Evolutionary conservation across 306 rosid species (phyloP).

Genomic region (Cicer bijugum): DNA sequence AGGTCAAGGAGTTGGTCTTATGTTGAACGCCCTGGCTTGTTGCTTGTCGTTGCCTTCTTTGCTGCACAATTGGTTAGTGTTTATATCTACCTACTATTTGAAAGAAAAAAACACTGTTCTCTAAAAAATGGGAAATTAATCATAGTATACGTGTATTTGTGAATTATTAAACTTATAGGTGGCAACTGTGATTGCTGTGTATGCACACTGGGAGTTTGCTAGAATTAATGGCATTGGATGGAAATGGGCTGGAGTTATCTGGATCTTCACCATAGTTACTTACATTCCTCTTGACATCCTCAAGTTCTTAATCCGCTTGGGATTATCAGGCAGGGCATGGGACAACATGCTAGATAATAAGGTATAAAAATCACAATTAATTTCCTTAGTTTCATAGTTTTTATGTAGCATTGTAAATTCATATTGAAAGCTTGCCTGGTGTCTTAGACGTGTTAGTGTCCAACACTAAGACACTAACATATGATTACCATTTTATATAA

Average conservation of each 20-base stretch:
- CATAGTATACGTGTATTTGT: not conserved
- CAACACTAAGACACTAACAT: not conserved
- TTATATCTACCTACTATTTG: not conserved
- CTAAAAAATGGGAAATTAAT: not conserved
- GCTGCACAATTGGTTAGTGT: constrained; percentile 79
- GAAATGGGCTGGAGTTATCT: constrained; percentile 87
- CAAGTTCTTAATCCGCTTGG: constrained; percentile 67
- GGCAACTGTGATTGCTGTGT: constrained; percentile 80
- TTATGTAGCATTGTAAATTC: not conserved
- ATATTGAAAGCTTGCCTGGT: not conserved
- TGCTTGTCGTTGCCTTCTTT: constrained; percentile 70
- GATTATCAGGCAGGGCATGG: constrained; percentile 75
- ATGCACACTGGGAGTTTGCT: constrained; percentile 78
- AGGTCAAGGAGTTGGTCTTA: constrained; percentile 89
- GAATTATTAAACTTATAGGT: constrained; percentile 53
- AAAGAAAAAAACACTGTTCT: not conserved
- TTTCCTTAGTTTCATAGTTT: not conserved
- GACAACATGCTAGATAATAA: constrained; percentile 64
- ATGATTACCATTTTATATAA: too few relatives aligned
- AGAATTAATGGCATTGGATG: constrained; percentile 81
- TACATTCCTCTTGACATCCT: constrained; percentile 84
- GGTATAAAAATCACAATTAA: constrained; percentile 40
- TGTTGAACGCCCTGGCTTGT: constrained; percentile 74
- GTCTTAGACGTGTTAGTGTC: not conserved
- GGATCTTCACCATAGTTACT: constrained; percentile 76